Conservation (phyloP, 495 filamentous ascomycete species). For the Neurospora sp. region DNA sequence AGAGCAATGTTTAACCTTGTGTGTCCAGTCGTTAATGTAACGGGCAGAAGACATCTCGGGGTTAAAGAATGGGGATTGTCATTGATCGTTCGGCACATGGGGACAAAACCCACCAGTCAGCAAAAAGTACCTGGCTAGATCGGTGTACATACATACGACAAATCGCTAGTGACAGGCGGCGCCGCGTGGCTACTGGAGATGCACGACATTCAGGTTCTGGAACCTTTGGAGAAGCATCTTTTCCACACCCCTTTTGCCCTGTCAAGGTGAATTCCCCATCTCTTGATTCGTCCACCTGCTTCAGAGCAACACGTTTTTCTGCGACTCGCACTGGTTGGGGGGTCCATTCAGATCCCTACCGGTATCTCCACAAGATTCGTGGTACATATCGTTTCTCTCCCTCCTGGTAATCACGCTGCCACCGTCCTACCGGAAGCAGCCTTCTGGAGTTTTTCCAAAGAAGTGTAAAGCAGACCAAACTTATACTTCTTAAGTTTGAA, state of each 20-base stretch:
- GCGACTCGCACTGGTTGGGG: neutral
- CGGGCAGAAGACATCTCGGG: neutral
- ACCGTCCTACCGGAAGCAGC: neutral
- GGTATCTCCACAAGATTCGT: neutral
- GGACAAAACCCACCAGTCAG: neutral
- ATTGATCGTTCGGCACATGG: neutral
- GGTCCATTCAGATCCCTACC: neutral
- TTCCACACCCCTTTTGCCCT: neutral
- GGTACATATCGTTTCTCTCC: neutral
- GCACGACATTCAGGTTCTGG: neutral
- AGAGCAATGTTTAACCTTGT: neutral
- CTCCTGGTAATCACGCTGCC: neutral
- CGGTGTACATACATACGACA: neutral
- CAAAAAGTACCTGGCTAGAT: neutral
- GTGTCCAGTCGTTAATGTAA: neutral
- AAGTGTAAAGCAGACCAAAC: neutral
- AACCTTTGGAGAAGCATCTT: neutral
- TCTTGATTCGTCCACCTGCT: neutral
- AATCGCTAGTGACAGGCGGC: neutral
- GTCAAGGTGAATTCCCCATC: neutral
- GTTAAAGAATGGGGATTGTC: neutral
- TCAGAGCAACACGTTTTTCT: neutral
- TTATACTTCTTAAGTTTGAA: neutral
- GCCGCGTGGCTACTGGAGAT: neutral
- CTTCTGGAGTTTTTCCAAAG: neutral